Base-by-base conservation (phyloP, 352 stramenopile genomes). In the Aphanomyces astaci region DNA sequence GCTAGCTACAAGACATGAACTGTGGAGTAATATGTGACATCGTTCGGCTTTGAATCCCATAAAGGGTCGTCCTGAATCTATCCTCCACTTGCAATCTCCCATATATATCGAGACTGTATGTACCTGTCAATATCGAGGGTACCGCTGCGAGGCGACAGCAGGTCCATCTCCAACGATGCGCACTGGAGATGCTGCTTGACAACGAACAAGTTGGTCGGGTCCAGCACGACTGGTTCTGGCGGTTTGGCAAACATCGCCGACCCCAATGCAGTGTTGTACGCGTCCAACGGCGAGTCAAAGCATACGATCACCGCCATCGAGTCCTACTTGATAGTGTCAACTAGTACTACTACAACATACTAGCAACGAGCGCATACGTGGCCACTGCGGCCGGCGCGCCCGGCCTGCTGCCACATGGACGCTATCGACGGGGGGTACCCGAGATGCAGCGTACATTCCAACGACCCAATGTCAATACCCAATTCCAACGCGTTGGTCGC, bases 401-500 rank as follows among this genome's bases (percentile, higher is more conserved):
- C 97, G 19, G 96, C 89, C 78, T 99, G 96, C 73, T 99, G 97
- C 84, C 97, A 96, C 57, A 99, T 76, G 30, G 91, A 98, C 19
- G 89, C 86, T 33, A 97, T 82, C 10, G 82, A 97, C 1, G 86
- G 87, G 11, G 96, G 96, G 54, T 98, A 96, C 1, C 96, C 96
- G 53, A 98, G 83, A 72, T 99, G 96, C 57, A 99, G 81, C 4
- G 96, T 98, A 19, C 96, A 88, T 73, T 99, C 94, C 22, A 99
- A 76, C 27, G 86, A 84, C 30, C 92, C 91, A 19, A 98, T 82
- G 70, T 99, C 95, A 55, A 99, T 97, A 17, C 97, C 97, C 10
- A 99, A 77, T 72, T 99, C 97, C 10, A 99, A 82, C 3, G 97
- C 96, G 71, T 94, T 97, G 5, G 96, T 99, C 0, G 94, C 93